A percentile compares a stretch with the other conserved stretches of the same genome.
Conservation (phyloP, 2,329 filamentous ascomycete species). For the Fonsecaea multimorphosa region DNA sequence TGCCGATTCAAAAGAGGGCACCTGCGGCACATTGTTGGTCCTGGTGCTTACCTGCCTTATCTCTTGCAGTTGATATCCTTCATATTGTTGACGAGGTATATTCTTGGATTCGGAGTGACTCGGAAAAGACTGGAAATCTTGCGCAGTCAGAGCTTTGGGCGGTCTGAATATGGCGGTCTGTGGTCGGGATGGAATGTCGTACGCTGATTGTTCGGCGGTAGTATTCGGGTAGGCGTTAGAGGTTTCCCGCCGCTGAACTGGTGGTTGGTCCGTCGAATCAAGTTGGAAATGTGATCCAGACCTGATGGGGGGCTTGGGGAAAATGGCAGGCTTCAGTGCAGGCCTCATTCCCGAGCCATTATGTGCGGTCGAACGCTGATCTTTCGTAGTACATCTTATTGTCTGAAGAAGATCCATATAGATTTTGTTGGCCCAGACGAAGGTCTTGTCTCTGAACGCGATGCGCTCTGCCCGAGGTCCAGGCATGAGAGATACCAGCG, state of each 20-base stretch:
- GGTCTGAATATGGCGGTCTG: slow-evolving; percentile 37
- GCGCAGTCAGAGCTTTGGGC: slow-evolving; percentile 11
- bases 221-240: slow-evolving; percentile 46
- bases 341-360: slow-evolving; percentile 49
- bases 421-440: slow-evolving; percentile 72
- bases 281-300: slow-evolving; percentile 58
- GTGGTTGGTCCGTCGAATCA: slow-evolving; percentile 37
- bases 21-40: neutral
- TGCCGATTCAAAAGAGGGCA: slow-evolving; percentile 52
- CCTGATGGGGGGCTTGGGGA: slow-evolving; percentile 66
- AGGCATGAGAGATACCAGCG: slow-evolving; percentile 28
- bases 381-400: slow-evolving; percentile 58
- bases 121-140: slow-evolving; percentile 12
- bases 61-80: slow-evolving; percentile 18
- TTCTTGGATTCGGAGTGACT: neutral
- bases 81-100: slow-evolving; percentile 18
- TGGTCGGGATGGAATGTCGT: slow-evolving; percentile 35
- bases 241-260: slow-evolving; percentile 41
- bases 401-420: slow-evolving; percentile 74
- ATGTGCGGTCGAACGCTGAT: slow-evolving; percentile 48
- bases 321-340: slow-evolving; percentile 61
- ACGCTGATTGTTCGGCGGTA: slow-evolving; percentile 31
- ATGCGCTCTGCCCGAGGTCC: slow-evolving; percentile 35
- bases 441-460: slow-evolving; percentile 69
- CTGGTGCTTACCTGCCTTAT: slow-evolving; percentile 2